These are phyloP conservation scores for Suhomyces wounanorum DNA, from an alignment of 1,139 yeast genomes.

Conservation along the genomic window DNA sequence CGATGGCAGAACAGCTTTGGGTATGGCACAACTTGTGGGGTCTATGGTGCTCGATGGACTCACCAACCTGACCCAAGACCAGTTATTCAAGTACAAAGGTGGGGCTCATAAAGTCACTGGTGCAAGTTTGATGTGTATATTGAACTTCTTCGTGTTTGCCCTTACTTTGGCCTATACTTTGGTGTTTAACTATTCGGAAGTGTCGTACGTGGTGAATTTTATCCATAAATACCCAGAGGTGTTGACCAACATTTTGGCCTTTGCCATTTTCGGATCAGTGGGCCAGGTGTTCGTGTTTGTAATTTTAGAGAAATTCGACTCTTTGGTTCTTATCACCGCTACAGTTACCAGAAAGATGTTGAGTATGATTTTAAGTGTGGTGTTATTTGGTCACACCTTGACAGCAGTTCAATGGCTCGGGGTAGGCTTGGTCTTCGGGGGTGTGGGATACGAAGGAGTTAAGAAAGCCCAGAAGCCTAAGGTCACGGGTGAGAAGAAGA, in stretches of 20 bases:
- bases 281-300: constrained; percentile 92
- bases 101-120: constrained; percentile 49
- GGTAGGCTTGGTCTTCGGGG: constrained; percentile 75
- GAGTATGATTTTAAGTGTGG: constrained; percentile 87
- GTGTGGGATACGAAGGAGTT: constrained; percentile 70
- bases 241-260: constrained; percentile 59
- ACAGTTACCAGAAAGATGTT: constrained; percentile 96
- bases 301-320: constrained; percentile 81
- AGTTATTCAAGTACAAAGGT: constrained; percentile 52
- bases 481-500: constrained; percentile 5
- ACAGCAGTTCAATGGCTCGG: constrained; percentile 74
- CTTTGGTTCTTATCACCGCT: constrained; percentile 82
- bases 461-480: constrained; percentile 15
- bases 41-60: constrained; percentile 86
- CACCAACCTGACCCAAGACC: constrained; percentile 92
- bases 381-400: constrained; percentile 78
- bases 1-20: constrained; percentile 51
- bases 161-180: constrained; percentile 44
- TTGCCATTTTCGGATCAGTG: constrained; percentile 79
- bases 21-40: constrained; percentile 56
- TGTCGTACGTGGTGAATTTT: constrained; percentile 50
- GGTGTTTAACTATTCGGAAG: constrained; percentile 48
- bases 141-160: constrained; percentile 60
- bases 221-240: constrained; percentile 51
- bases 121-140: constrained; percentile 81